A percentile compares a stretch with the other conserved stretches of the same genome.
phyloP scores from a whole-genome alignment of 352 stramenopile genomes.

The Pelagophyceae sp. region DNA sequence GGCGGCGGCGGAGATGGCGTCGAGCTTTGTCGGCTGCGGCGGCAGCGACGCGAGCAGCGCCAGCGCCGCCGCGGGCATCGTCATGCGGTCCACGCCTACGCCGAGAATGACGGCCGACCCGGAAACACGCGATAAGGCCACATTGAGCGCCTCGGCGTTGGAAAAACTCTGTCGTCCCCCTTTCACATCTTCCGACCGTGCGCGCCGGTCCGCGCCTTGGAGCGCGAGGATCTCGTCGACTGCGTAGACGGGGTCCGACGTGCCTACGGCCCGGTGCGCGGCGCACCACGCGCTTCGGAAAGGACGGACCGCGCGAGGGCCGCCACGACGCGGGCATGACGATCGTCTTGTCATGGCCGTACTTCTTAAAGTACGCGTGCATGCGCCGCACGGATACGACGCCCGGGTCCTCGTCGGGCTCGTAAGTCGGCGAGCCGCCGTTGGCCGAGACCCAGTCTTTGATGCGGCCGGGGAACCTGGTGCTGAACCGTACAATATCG shows the following conservation, averaged over 20 bases:
- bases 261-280: too few species aligned
- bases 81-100: slow-evolving; percentile 72
- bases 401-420: slow-evolving; percentile 86
- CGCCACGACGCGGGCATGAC: slow-evolving; percentile 53
- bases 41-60: slow-evolving; percentile 70
- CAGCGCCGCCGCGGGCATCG: slow-evolving; percentile 87
- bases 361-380: slow-evolving; percentile 98
- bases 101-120: too few species aligned
- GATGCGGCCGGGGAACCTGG: slow-evolving; percentile 90
- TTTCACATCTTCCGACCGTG: neutral
- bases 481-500: too few species aligned
- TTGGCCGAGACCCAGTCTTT: slow-evolving; percentile 94
- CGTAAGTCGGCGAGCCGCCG: slow-evolving; percentile 72
- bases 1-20: slow-evolving; percentile 45
- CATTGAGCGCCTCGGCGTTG: too few species aligned
- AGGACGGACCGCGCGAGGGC: slow-evolving; percentile 42
- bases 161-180: neutral
- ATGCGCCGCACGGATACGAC: slow-evolving; percentile 91
- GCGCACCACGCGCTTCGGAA: too few species aligned
- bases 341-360: slow-evolving; percentile 50
- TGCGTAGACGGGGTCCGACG: slow-evolving; percentile 65
- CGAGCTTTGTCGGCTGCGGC: slow-evolving; percentile 67
- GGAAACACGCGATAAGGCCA: too few species aligned
- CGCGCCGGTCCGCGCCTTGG: slow-evolving; percentile 79
- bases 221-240: slow-evolving; percentile 92